Percentiles rank a stretch among this genome's conserved stretches.
Conservation (phyloP, 139 green algal species). For the Chlorella sp. region DNA sequence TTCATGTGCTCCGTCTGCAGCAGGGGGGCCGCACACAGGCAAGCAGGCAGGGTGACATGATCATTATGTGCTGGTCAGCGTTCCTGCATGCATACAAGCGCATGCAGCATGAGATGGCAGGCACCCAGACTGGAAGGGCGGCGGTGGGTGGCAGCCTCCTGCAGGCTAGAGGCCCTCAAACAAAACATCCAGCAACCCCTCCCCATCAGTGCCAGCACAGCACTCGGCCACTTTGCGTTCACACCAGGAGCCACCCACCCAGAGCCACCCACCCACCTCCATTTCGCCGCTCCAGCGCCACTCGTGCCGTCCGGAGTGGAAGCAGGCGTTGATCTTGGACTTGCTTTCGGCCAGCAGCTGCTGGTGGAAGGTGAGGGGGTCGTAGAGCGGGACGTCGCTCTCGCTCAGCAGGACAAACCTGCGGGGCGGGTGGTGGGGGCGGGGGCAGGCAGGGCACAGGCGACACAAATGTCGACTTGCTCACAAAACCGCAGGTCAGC, state of each 20-base stretch:
- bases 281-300: constrained; percentile 27
- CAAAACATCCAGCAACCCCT: background rate
- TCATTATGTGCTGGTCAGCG: too few species aligned
- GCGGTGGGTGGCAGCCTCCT: too few species aligned
- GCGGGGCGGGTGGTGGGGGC: background rate
- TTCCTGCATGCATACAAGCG: too few species aligned
- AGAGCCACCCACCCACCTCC: background rate
- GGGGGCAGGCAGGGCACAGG: background rate
- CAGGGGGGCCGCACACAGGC: background rate
- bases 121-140: too few species aligned
- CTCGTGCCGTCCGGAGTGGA: background rate
- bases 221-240: background rate
- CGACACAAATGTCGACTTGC: background rate
- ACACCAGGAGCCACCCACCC: background rate
- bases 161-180: background rate
- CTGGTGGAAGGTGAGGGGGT: constrained; percentile 29
- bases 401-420: constrained; percentile 45
- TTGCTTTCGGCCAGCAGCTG: constrained; percentile 35
- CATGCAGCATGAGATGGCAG: too few species aligned
- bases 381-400: constrained; percentile 41
- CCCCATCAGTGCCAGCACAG: background rate
- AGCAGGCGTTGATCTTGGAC: constrained; percentile 4
- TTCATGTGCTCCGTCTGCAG: constrained; percentile 4
- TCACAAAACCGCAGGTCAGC: background rate
- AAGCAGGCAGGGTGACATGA: too few species aligned